These are phyloP conservation scores for Aegilops longissima DNA, from an alignment of 176 grass and related monocot species.

Conservation along the genomic window DNA sequence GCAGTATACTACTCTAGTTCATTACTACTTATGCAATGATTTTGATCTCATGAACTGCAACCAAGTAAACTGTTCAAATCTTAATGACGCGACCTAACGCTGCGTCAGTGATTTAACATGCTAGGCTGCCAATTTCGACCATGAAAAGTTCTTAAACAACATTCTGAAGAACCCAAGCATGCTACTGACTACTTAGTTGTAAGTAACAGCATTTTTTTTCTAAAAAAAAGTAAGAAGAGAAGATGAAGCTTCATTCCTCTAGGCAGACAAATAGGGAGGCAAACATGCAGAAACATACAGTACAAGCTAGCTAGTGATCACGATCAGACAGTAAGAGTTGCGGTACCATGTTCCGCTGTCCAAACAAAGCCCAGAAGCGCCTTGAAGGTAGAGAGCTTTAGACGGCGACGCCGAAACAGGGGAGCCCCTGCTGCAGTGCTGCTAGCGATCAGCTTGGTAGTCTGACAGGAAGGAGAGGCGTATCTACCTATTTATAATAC, in stretches of 20 bases:
- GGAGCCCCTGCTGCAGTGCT: background rate
- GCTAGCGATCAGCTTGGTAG: background rate
- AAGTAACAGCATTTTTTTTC: too few relatives aligned
- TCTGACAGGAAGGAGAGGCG: background rate
- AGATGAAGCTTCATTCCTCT: background rate
- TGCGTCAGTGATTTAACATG: background rate
- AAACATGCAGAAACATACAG: background rate
- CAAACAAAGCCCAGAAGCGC: background rate
- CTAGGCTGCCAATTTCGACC: background rate
- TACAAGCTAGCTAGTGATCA: background rate
- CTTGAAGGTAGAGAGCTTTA: background rate
- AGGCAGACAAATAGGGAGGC: background rate
- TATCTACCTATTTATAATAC: slow-evolving; percentile 20
- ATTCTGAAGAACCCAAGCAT: background rate
- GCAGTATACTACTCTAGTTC: too few relatives aligned
- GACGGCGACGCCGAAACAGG: background rate
- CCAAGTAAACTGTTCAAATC: too few relatives aligned
- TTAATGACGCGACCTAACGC: too few relatives aligned
- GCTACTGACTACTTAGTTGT: background rate
- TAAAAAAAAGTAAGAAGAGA: too few relatives aligned
- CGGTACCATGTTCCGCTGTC: background rate
- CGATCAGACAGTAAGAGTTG: background rate
- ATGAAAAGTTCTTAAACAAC: background rate
- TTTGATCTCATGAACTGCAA: background rate
- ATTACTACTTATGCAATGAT: background rate